These are phyloP conservation scores for Fraxinus sp. DNA, from an alignment of 305 asterid species.

Conservation along the genomic window DNA sequence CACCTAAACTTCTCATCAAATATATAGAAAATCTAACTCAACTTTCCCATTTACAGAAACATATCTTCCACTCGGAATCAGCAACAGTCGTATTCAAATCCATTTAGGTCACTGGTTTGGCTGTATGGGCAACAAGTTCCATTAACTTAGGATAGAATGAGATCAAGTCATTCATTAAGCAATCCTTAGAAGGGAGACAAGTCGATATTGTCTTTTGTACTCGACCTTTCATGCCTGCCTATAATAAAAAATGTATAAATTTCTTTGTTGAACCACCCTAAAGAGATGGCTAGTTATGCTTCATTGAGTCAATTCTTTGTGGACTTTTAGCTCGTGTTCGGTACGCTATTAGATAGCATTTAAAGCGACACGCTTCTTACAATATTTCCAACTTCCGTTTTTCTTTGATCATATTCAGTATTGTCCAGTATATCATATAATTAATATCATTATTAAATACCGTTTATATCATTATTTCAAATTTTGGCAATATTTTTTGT, in stretches of 20 bases:
- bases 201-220: constrained; percentile 27
- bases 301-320: not conserved
- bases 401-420: not conserved
- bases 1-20: constrained; percentile 37
- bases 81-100: constrained; percentile 35
- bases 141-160: constrained; percentile 32
- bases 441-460: no score
- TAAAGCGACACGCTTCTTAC: not conserved
- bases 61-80: constrained; percentile 16
- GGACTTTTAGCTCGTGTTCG: not conserved
- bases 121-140: constrained; percentile 37
- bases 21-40: constrained; percentile 28
- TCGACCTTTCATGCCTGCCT: constrained; percentile 24
- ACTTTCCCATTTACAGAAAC: constrained; percentile 28
- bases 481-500: no score
- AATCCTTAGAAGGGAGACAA: constrained; percentile 19
- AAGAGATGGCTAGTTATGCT: constrained; percentile 28
- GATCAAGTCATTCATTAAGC: constrained; percentile 27
- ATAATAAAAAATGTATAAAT: constrained; percentile 6
- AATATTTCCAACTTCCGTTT: not conserved
- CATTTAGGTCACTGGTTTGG: constrained; percentile 22
- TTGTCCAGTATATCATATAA: not conserved
- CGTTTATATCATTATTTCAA: no score
- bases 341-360: not conserved
- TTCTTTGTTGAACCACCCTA: constrained; percentile 28